A percentile compares a stretch with the other conserved stretches of the same genome.
Evolutionary conservation across 2,329 filamentous ascomycete species (phyloP).

Genomic region (Calcarisporium arbuscula): DNA sequence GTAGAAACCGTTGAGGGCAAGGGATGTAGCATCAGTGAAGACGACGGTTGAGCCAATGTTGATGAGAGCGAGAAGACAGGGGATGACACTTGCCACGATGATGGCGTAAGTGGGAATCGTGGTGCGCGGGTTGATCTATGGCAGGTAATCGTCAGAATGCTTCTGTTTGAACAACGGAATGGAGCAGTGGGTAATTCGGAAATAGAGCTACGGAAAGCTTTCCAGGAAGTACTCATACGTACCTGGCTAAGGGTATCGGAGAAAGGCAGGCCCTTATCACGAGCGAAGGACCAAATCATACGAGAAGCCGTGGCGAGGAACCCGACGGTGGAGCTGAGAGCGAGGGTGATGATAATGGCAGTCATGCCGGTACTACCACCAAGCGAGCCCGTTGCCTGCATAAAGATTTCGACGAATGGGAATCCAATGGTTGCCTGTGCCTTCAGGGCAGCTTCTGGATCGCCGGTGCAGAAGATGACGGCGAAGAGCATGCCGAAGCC

Average conservation of each 20-base stretch:
- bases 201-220: neutral
- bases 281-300: constrained; percentile 24
- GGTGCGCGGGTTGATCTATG: no score
- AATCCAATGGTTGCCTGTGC: constrained; percentile 14
- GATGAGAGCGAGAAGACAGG: constrained; percentile 24
- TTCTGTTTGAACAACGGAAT: no score
- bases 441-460: constrained; percentile 8
- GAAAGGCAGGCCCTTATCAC: constrained; percentile 25
- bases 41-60: constrained; percentile 25
- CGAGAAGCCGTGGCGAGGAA: constrained; percentile 22
- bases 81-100: constrained; percentile 19
- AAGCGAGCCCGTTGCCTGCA: constrained; percentile 15
- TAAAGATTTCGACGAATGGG: constrained; percentile 23
- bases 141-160: no score
- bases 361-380: constrained; percentile 18
- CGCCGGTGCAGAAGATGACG: constrained; percentile 15
- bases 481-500: constrained; percentile 17
- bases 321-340: constrained; percentile 18
- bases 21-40: no score
- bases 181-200: neutral
- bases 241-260: constrained; percentile 12
- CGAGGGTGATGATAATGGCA: constrained; percentile 18
- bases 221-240: no score
- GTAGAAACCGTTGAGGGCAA: no score
- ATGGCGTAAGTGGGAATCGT: constrained; percentile 27